These are phyloP conservation scores for Mycena albidolilacea DNA, from an alignment of 768 basidiomycete species.

Conservation along the genomic window DNA sequence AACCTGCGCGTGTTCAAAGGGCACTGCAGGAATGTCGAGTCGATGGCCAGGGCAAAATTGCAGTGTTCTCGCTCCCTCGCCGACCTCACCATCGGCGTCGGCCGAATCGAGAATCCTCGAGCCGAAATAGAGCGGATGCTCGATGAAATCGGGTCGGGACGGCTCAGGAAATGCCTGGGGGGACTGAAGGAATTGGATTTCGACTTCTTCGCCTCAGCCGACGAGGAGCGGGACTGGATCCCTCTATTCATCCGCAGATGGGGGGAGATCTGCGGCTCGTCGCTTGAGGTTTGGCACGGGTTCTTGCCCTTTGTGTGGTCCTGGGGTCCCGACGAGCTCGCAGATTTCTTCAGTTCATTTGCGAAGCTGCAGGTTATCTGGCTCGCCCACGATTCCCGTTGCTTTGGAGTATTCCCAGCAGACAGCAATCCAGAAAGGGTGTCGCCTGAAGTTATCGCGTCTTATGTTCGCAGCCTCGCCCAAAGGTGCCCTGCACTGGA, in stretches of 20 bases:
- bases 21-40: constrained; percentile 18
- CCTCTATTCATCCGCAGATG: constrained; percentile 2
- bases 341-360: constrained; percentile 6
- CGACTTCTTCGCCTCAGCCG: constrained; percentile 3
- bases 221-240: constrained; percentile 7
- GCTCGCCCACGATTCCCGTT: neutral
- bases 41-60: constrained; percentile 5
- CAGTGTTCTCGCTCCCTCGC: neutral
- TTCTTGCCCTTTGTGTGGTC: constrained; percentile 16
- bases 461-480: too few species aligned
- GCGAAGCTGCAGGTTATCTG: constrained; percentile 14
- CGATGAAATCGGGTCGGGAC: neutral
- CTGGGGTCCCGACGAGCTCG: constrained; percentile 7
- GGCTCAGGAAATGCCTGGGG: neutral
- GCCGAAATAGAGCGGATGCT: constrained; percentile 9
- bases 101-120: neutral
- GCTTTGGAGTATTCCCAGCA: constrained; percentile 6
- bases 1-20: constrained; percentile 10
- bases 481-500: too few species aligned
- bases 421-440: too few species aligned
- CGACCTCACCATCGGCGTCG: constrained; percentile 11
- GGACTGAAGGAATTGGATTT: constrained; percentile 14
- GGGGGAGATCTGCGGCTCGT: constrained; percentile 16
- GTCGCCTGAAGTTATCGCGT: too few species aligned
- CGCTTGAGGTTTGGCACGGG: constrained; percentile 19